These are phyloP conservation scores for Pistacia vera DNA, from an alignment of 345 rosid genomes.

Conservation along the genomic window DNA sequence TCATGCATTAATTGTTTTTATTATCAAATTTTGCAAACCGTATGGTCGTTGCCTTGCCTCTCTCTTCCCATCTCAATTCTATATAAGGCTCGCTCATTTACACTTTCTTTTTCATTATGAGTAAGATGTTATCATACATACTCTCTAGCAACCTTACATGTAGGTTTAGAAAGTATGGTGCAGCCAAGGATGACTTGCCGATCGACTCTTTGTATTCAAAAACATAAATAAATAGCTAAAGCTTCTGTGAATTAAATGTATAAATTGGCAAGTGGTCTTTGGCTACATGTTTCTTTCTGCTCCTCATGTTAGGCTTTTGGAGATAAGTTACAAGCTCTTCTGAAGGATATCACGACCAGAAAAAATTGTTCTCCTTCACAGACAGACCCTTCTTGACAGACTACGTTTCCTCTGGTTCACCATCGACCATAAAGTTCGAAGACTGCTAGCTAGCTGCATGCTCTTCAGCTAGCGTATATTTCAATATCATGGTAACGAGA, in stretches of 20 bases:
- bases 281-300: conserved; percentile 49
- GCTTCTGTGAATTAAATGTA: conserved; percentile 4
- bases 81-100: background rate
- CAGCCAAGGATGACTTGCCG: conserved; percentile 80
- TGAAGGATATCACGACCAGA: no score
- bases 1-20: background rate
- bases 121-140: background rate
- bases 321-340: conserved; percentile 12
- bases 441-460: no score
- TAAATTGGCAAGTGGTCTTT: conserved; percentile 44
- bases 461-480: no score
- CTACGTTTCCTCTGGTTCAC: no score
- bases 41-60: background rate
- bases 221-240: background rate
- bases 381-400: no score
- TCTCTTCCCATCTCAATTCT: conserved; percentile 11
- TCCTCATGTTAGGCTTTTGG: conserved; percentile 39
- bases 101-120: background rate
- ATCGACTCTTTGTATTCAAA: conserved; percentile 27
- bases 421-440: no score
- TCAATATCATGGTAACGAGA: no score
- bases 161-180: conserved; percentile 32
- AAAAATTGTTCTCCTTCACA: no score
- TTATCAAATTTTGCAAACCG: conserved; percentile 4
- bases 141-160: conserved; percentile 34